Percentiles rank a stretch among this genome's conserved stretches.
Conservation (phyloP, 805 yeast species). For the Pichia occidentalis region DNA sequence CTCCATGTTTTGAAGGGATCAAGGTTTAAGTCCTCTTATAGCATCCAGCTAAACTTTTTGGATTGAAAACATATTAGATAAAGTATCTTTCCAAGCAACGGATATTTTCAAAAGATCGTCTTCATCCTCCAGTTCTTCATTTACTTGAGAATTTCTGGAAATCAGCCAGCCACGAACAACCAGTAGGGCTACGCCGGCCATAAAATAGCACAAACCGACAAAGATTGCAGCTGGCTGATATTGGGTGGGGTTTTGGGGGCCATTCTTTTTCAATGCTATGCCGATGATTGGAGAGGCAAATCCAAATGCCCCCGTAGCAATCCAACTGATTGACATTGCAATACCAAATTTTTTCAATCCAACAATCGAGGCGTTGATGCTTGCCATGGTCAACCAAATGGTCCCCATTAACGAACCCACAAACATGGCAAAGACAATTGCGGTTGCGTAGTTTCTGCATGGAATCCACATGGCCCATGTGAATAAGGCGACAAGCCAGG, state of each 20-base stretch:
- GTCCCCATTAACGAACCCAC: conserved; percentile 57
- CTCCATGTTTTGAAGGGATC: background rate
- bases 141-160: conserved; percentile 37
- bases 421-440: conserved; percentile 44
- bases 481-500: conserved; percentile 35
- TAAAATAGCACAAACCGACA: conserved; percentile 50
- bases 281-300: conserved; percentile 60
- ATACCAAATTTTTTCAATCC: conserved; percentile 49
- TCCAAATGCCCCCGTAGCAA: conserved; percentile 42
- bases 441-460: conserved; percentile 49
- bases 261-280: conserved; percentile 37
- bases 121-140: conserved; percentile 19
- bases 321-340: conserved; percentile 44
- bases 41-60: conserved; percentile 7
- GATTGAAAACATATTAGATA: conserved; percentile 2
- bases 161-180: conserved; percentile 50
- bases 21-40: background rate
- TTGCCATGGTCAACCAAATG: conserved; percentile 49
- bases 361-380: conserved; percentile 44
- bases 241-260: conserved; percentile 35
- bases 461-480: conserved; percentile 52
- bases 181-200: conserved; percentile 36
- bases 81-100: conserved; percentile 13
- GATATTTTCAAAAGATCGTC: conserved; percentile 12
- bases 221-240: conserved; percentile 51